Evolutionary conservation across 257 asterid genomes (phyloP), one percentile per base, ranked within the genome.

Genomic region (Eustoma russellianum): DNA sequence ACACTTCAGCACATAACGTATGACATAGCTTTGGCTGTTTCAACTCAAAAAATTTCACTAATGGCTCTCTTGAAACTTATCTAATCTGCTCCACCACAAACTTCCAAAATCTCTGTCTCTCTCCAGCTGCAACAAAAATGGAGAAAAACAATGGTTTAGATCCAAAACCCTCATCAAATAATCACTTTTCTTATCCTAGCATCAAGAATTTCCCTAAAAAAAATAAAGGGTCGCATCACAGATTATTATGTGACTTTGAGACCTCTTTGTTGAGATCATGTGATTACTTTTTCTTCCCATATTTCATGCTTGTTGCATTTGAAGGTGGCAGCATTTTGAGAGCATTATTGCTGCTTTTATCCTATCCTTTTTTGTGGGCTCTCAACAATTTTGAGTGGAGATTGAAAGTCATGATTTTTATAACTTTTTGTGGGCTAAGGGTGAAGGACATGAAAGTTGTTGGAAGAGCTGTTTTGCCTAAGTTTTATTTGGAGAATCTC

Each of bases 241-340:
- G 90, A 5, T 46, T 86, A 5, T 76, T 75, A 13, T 83, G 88
- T 64, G 96, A 83, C 71, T 59, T 89, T 41, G 75, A 76, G 50
- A 71, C 79, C 5, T 57, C 76, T 56, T 49, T 90, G 57, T 55
- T 90, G 3, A 64, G 81, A 54, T 60, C 96, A 0, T 50, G 47
- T 2, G 76, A 91, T 0, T 79, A 81, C 53, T 90, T 86, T 46
- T 79, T 83, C 53, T 90, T 86, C 48, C 97, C 97, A n/a, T 90
- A 72, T 74, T 86, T 90, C 80, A 90, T 90, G 97, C 84, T 90
- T 5, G 82, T 86, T 17, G 93, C 97, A 5, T 86, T 86, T 33
- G 97, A 90, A 69, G 96, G 83, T 51, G 97, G 96, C 17, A 56
- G 93, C 78, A 60, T 86, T 45, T 12, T 79, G 41, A 64, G 97